Conservation (phyloP, 306 rosid genomes). For the Rosa rugosa region DNA sequence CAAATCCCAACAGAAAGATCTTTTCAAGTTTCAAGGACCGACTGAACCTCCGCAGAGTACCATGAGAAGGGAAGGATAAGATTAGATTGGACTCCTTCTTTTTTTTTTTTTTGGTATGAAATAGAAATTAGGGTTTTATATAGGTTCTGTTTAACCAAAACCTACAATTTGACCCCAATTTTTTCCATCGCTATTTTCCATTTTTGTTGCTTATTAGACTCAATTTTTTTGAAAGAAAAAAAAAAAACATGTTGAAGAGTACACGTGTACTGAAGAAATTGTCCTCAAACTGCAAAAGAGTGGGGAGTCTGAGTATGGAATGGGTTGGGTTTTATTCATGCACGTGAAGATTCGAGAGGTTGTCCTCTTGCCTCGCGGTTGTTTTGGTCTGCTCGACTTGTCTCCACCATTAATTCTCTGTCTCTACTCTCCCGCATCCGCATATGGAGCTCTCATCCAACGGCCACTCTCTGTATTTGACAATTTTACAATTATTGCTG, state of each 20-base stretch:
- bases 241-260: neutral
- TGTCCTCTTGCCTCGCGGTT: neutral
- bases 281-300: neutral
- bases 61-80: conserved; percentile 6
- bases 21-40: conserved; percentile 1
- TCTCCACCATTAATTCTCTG: neutral
- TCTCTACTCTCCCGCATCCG: no score
- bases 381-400: neutral
- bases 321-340: neutral
- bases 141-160: neutral
- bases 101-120: neutral
- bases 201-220: neutral
- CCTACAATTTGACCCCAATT: neutral
- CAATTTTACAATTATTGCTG: neutral
- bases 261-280: neutral
- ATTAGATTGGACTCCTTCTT: neutral
- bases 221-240: neutral
- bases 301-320: neutral
- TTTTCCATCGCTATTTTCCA: neutral
- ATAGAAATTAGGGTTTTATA: neutral
- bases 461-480: neutral
- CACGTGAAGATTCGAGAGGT: conserved; percentile 14
- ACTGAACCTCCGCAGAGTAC: neutral
- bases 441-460: neutral
- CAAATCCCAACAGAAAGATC: conserved; percentile 17